Conservation (phyloP, 306 rosid species). For the Prunus salicina region DNA sequence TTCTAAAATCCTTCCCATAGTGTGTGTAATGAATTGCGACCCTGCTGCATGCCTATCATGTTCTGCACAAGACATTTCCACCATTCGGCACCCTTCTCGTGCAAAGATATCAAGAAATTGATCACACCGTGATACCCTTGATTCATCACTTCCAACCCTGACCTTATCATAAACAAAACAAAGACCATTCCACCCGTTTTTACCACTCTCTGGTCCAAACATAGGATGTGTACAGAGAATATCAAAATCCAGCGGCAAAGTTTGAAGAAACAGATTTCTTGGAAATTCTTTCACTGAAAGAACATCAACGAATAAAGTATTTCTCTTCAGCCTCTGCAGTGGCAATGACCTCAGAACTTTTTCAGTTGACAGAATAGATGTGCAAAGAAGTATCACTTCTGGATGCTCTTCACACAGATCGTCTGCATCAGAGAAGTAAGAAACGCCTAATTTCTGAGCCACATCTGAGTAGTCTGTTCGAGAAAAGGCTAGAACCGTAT, state of each 20-base stretch:
- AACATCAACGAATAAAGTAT: constrained; percentile 85
- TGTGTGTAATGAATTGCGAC: constrained; percentile 86
- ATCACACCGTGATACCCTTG: constrained; percentile 59
- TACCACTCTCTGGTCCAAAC: constrained; percentile 98
- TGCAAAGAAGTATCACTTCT: constrained; percentile 77
- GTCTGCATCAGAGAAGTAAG: constrained; percentile 57
- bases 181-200: constrained; percentile 73
- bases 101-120: constrained; percentile 71
- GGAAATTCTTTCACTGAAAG: constrained; percentile 93
- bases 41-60: constrained; percentile 90
- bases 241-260: constrained; percentile 61
- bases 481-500: constrained; percentile 72
- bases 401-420: constrained; percentile 95
- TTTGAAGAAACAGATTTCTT: constrained; percentile 64
- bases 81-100: constrained; percentile 83
- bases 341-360: constrained; percentile 75
- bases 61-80: constrained; percentile 89
- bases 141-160: constrained; percentile 51
- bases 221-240: constrained; percentile 91
- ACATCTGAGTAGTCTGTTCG: constrained; percentile 63
- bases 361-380: constrained; percentile 83
- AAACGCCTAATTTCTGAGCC: constrained; percentile 59
- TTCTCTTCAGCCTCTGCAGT: constrained; percentile 72
- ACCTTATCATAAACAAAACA: constrained; percentile 76
- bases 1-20: constrained; percentile 78